Base-by-base conservation (phyloP, 2,329 filamentous ascomycete species). In the Paecilomyces sp. region DNA sequence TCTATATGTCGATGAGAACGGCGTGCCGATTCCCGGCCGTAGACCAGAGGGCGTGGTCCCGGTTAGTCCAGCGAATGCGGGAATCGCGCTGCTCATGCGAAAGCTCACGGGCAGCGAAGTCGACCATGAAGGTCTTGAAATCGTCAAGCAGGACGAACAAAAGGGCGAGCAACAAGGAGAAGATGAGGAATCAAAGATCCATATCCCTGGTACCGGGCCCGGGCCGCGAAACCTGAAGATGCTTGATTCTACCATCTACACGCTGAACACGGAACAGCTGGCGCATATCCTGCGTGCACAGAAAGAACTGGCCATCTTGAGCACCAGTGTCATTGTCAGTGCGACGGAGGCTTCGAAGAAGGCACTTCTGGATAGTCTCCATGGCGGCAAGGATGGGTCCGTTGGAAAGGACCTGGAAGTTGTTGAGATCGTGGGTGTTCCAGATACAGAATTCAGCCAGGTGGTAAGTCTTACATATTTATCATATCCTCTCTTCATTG, bases 191-290 rank as follows among this genome's bases (percentile, higher is more conserved):
- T 36, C 63, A 18, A 70, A 71, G 55, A 68, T 70, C 54, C 74
- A 70, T 5, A 67, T 75, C 13, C 57, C 69, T 68, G 66, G 67
- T 64, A 36, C 54, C 70, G 41, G 63, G 66, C 18, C 64, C 15
- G 66, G 60, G 54, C 76, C 74, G 9, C 65, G 68, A 57, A 70
- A 63, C 6, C 57, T 76, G 60, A 67, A 69, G 57, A 70, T 72
- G 55, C 63, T 76, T 63, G 79, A 79, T 64, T 65, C 70, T 11
- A 78, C 76, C 9, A 64, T 80, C 52, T 80, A 78, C 62, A 76
- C 75, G 0, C 54, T 80, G 3, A 69, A 66, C 7, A 53, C 70
- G 6, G 63, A 66, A 31, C 70, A 77, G 18, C 64, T 79, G 33
- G 61, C 62, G 30, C 66, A 64, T 30, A 64, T 80, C 2, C 57